Percentiles rank a stretch among this genome's conserved stretches.
These are phyloP conservation scores for Pseudoneurospora amorphoporcata DNA, from an alignment of 495 filamentous ascomycete genomes.

Conservation along the genomic window DNA sequence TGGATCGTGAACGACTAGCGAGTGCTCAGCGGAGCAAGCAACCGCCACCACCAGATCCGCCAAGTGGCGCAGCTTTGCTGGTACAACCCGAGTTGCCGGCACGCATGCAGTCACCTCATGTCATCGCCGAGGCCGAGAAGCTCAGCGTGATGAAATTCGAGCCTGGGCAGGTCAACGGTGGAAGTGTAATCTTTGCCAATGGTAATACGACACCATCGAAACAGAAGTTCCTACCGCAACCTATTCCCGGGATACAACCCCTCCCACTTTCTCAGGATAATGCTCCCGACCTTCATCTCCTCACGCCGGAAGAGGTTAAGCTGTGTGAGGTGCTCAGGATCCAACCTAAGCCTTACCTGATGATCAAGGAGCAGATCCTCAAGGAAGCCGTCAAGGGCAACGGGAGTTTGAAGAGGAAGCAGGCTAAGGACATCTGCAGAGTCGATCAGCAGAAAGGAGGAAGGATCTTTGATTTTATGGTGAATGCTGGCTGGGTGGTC, in stretches of 20 bases:
- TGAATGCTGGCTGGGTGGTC: slow-evolving; percentile 82
- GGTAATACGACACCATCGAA: slow-evolving; percentile 21
- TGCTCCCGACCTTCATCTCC: slow-evolving; percentile 70
- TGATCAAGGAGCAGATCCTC: slow-evolving; percentile 82
- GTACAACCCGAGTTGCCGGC: slow-evolving; percentile 67
- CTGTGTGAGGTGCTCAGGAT: slow-evolving; percentile 73
- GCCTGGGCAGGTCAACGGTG: slow-evolving; percentile 26
- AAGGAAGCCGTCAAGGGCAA: slow-evolving; percentile 83
- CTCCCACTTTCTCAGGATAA: slow-evolving; percentile 66
- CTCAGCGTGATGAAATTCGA: slow-evolving; percentile 19
- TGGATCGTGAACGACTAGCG: slow-evolving; percentile 68
- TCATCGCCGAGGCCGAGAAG: slow-evolving; percentile 5
- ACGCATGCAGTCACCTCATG: slow-evolving; percentile 23
- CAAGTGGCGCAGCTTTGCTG: slow-evolving; percentile 59
- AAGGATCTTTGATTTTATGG: slow-evolving; percentile 88
- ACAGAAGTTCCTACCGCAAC: slow-evolving; percentile 34
- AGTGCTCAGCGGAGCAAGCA: slow-evolving; percentile 49
- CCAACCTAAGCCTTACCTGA: slow-evolving; percentile 86
- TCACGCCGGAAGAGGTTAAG: slow-evolving; percentile 76
- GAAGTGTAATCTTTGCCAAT: slow-evolving; percentile 30
- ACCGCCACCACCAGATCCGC: slow-evolving; percentile 52
- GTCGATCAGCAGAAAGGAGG: slow-evolving; percentile 43
- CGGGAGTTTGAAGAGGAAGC: slow-evolving; percentile 83
- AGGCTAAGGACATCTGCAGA: slow-evolving; percentile 54
- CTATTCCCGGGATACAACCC: slow-evolving; percentile 47